A percentile compares a stretch with the other conserved stretches of the same genome.
phyloP scores from a whole-genome alignment of 2,329 filamentous ascomycete species.

The Monilinia aucupariae region DNA sequence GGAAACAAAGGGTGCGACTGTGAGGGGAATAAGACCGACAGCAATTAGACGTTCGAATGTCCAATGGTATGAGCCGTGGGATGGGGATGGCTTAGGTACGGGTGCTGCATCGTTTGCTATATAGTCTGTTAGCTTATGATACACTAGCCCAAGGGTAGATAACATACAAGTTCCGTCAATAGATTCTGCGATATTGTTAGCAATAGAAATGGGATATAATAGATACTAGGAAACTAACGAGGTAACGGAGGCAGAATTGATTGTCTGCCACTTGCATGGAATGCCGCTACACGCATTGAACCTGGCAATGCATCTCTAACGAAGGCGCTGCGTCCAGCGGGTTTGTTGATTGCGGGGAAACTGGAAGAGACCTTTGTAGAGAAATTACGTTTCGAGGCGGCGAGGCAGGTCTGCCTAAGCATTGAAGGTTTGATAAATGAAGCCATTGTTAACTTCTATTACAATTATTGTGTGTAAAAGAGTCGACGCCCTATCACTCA shows the following conservation, averaged over 20 bases:
- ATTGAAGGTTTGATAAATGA: constrained; percentile 46
- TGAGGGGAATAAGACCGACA: constrained; percentile 76
- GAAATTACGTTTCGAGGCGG: constrained; percentile 41
- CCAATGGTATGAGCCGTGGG: constrained; percentile 98
- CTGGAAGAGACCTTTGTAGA: constrained; percentile 37
- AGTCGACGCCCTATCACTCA: constrained; percentile 8
- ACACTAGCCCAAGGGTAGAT: constrained; percentile 7
- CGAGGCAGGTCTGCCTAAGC: constrained; percentile 43
- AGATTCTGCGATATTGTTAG: constrained; percentile 56
- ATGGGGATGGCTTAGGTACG: constrained; percentile 64
- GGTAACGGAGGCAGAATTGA: constrained; percentile 77
- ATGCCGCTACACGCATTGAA: constrained; percentile 60
- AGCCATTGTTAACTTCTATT: constrained; percentile 41
- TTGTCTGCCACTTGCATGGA: constrained; percentile 76
- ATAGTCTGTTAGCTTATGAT: constrained; percentile 26
- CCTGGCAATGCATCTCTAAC: constrained; percentile 39
- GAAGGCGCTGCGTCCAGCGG: constrained; percentile 35
- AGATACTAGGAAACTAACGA: constrained; percentile 54
- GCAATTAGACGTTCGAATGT: constrained; percentile 85
- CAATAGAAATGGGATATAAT: constrained; percentile 17
- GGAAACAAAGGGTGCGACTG: constrained; percentile 84
- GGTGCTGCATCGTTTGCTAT: constrained; percentile 80
- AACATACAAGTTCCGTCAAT: constrained; percentile 68
- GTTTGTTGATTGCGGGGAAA: constrained; percentile 34
- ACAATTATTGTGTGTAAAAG: constrained; percentile 15